Evolutionary conservation across 140 eudicot species (phyloP), one percentile per base, ranked within the genome.

Genomic region (Senecio squalidus): DNA sequence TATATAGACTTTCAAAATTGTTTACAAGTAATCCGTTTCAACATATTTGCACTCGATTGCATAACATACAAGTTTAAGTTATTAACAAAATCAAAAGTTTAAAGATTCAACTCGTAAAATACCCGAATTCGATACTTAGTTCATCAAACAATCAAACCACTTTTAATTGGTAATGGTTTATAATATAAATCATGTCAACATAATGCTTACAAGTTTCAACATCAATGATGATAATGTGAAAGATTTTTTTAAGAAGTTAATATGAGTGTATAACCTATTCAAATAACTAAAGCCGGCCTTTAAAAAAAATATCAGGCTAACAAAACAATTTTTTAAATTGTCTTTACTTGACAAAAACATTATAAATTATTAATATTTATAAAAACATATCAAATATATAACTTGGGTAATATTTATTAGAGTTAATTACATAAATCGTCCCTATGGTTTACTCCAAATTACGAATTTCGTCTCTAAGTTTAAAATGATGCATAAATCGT

Each of bases 261-360:
- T 17, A 45, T 60, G 56, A 60, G 62, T 15, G 23, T 15, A 18
- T 7, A 28, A 33, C 58, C 17, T 13, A 70, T 52, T 71, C 31
- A 31, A 44, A 71, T 54, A 62, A 62, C 43, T 18, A 62, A 43
- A 5, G 76, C 71, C 76, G 76, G 66, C 71, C 40, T 6, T 24
- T 60, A 15, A 33, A n/a, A 44, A 30, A 60, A 68, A 59, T 69
- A 59, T 47, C 11, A 16, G 31, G 1, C 33, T 4, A 38, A 20
- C 1, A 15, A 18, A 25, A 48, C 67, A 58, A 45, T 51, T 27
- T 56, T 64, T 55, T 43, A 5, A 57, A 8, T 30, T 67, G 29
- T 67, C 33, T 33, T 46, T 29, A 46, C 46, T 41, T 23, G 41
- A 66, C 24, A 17, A 52, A 5, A 52, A 36, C 47, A 18, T 27